Base-by-base conservation (phyloP, 169 alveolate species). In the Plasmodium gonderi region DNA sequence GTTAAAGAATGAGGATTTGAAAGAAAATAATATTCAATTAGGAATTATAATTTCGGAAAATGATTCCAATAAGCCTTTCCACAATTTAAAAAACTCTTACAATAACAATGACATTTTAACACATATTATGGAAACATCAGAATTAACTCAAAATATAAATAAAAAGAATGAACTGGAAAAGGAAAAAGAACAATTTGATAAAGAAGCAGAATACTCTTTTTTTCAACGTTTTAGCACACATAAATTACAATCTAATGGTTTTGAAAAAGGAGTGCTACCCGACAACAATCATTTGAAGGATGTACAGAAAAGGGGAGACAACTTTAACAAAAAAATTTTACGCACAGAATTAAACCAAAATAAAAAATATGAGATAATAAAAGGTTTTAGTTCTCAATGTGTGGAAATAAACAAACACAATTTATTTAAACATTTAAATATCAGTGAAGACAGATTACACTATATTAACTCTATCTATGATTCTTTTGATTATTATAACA, bases 401-500 rank as follows among this genome's bases (percentile, higher is more conserved):
- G 45, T 85, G 31, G 79, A 85, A 85, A 85, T 85, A 51, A 75
- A 85, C 69, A 85, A 85, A 51, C 31, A 85, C 45, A 78, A 47
- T 60, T 54, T 85, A 75, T 85, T 85, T 85, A 85, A 75, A 33
- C 42, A 42, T 74, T 85, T 85, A 85, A 44, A 75, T 75, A 85
- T 85, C 36, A 85, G n/a, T n/a, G 79, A 74, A 40, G 78, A 85
- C 3, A 60, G 92, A 54, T 38, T 85, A 42, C 42, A 45, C 7
- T 75, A 85, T 78, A 75, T 85, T 51, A 75, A 49, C 36, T 54
- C 26, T 14, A 8, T 85, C 36, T 85, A 85, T 85, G n/a, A 75
- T 67, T 85, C 92, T 42, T 85, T 85, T 44, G 87, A 85, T 67
- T 85, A 85, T 65, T 60, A 26, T 85, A 74, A 72, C 74, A 78